Base-by-base conservation (phyloP, 163 green algal genomes). In the Scenedesmus sp. region DNA sequence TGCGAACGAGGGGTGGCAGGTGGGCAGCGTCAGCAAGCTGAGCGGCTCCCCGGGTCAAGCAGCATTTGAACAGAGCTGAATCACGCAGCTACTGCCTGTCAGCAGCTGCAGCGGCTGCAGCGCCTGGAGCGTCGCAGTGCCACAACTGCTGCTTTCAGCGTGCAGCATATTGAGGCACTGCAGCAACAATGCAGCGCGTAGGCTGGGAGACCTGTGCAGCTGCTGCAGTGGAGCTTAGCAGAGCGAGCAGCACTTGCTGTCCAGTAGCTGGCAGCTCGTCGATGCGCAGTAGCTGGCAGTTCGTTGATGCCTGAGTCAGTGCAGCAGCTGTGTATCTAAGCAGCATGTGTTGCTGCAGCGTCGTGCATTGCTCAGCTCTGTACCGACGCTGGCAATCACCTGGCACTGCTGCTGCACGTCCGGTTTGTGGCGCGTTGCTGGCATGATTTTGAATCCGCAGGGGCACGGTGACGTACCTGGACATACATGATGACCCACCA, bases 401-500 rank as follows among this genome's bases (percentile, higher is more conserved):
- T n/a, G 43, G 3, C 35, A 65, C 40, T 30, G 53, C 40, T n/a
- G n/a, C n/a, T n/a, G n/a, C n/a, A n/a, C n/a, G n/a, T n/a, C n/a
- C n/a, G n/a, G n/a, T n/a, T n/a, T n/a, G n/a, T n/a, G n/a, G n/a
- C n/a, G n/a, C 43, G 30, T 73, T 37, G 22, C n/a, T 43, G 24
- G 30, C 9, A 22, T 3, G 7, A 35, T 1, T 49, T 73, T 6
- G 1, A 22, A 1, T 22, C 18, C 83, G 49, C 59, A 83, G 61
- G 68, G 81, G 80, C 42, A 85, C 56, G 2, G 95, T 99, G 70
- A 97, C 93, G 26, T 99, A 98, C 92, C 91, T 97, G 40, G 93
- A 96, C 59, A 97, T 99, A 15, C 94, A 96, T 86, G 97, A 99
- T 90, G 95, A 97, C 83, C 24, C 0, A 65, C 85, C 26, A 85